Conservation (phyloP, 2,329 filamentous ascomycete species). For the Sclerotinia glacialis region DNA sequence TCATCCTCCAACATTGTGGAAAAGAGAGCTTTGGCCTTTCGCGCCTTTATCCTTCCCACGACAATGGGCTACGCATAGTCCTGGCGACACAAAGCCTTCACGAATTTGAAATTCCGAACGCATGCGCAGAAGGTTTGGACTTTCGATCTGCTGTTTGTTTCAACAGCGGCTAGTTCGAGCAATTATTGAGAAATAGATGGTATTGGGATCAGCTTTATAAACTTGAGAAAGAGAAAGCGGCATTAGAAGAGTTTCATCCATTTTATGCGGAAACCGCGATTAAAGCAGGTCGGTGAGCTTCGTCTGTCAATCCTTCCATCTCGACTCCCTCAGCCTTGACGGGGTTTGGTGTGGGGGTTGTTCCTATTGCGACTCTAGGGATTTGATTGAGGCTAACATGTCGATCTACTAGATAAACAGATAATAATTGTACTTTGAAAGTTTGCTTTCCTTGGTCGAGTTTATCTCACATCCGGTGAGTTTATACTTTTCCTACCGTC, state of each 20-base stretch:
- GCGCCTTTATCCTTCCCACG: slow-evolving; percentile 26
- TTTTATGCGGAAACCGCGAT: slow-evolving; percentile 28
- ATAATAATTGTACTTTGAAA: slow-evolving; percentile 24
- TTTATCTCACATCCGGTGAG: slow-evolving; percentile 21
- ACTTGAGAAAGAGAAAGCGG: slow-evolving; percentile 24
- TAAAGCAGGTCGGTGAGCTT: slow-evolving; percentile 28
- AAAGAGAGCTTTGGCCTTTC: slow-evolving; percentile 23
- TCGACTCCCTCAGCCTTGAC: background rate
- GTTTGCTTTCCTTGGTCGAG: background rate
- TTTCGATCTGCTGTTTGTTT: slow-evolving; percentile 30
- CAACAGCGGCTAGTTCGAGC: slow-evolving; percentile 27
- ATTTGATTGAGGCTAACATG: slow-evolving; percentile 9
- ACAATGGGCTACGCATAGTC: slow-evolving; percentile 39
- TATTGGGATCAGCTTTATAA: slow-evolving; percentile 26
- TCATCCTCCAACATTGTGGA: background rate
- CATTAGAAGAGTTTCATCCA: slow-evolving; percentile 23
- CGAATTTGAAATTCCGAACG: slow-evolving; percentile 18
- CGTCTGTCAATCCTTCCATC: background rate
- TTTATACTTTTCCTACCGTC: slow-evolving; percentile 8
- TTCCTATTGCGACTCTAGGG: background rate
- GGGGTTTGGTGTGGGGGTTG: background rate
- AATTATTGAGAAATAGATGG: slow-evolving; percentile 29
- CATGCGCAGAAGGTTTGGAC: slow-evolving; percentile 30
- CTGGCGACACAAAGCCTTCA: slow-evolving; percentile 36
- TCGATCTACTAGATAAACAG: slow-evolving; percentile 19